phyloP scores from a whole-genome alignment of 352 stramenopile species.

The Elongisporangium anandrum region DNA sequence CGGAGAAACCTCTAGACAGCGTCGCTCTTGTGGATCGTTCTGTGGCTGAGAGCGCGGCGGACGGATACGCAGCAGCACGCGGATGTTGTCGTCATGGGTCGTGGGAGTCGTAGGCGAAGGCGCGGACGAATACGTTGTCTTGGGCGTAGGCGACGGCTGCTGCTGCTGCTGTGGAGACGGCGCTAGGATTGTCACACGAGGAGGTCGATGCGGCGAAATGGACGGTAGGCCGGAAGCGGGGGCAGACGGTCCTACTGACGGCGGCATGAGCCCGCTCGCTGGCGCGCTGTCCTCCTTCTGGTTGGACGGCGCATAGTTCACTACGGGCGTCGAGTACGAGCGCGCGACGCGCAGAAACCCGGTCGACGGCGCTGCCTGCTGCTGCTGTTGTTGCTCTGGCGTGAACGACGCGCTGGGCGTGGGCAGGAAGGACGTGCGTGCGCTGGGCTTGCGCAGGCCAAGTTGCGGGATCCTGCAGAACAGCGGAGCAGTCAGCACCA shows the following conservation, averaged over 20 bases:
- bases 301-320: constrained; percentile 3
- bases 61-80: constrained; percentile 65
- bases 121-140: constrained; percentile 15
- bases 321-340: constrained; percentile 12
- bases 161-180: constrained; percentile 3
- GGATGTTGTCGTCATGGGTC: constrained; percentile 53
- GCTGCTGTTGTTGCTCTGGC: constrained; percentile 1
- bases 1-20: constrained; percentile 53
- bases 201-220: constrained; percentile 7
- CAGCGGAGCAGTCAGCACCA: background rate
- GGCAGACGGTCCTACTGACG: background rate
- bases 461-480: constrained; percentile 12
- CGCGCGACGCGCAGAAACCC: constrained; percentile 10
- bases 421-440: constrained; percentile 12
- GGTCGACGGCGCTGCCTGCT: constrained; percentile 5
- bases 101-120: constrained; percentile 6
- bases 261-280: background rate
- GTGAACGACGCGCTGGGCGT: constrained; percentile 4
- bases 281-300: background rate
- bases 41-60: constrained; percentile 26
- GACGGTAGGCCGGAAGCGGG: background rate
- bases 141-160: constrained; percentile 4
- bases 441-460: constrained; percentile 12
- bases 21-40: constrained; percentile 13
- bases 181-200: constrained; percentile 12